Evolutionary conservation across 2,329 filamentous ascomycete species (phyloP).

Genomic region (Colletotrichum salicis): DNA sequence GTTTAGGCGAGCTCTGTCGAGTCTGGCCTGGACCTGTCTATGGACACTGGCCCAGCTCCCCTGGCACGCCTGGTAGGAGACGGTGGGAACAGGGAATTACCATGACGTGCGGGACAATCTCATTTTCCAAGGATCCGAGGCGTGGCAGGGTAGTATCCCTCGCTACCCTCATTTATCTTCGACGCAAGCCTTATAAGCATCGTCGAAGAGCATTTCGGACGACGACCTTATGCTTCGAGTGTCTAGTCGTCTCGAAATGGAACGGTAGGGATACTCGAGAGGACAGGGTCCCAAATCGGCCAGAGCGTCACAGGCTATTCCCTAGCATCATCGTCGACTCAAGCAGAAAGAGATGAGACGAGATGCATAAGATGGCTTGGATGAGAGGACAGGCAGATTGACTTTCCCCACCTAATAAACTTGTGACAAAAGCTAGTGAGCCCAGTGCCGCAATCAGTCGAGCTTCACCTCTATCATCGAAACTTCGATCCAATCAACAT

Average conservation of each 20-base stretch:
- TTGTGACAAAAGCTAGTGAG: constrained; percentile 30
- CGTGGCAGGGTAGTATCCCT: constrained; percentile 31
- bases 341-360: constrained; percentile 23
- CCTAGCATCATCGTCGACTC: constrained; percentile 5
- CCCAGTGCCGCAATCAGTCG: constrained; percentile 26
- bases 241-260: background rate
- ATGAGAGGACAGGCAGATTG: constrained; percentile 8
- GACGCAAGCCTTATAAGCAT: constrained; percentile 20
- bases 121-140: constrained; percentile 24
- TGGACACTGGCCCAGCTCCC: constrained; percentile 1
- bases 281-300: background rate
- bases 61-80: background rate
- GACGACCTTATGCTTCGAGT: background rate
- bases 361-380: constrained; percentile 1
- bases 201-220: background rate
- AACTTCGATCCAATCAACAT: constrained; percentile 20
- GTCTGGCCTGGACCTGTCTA: constrained; percentile 26
- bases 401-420: constrained; percentile 36
- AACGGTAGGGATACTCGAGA: background rate
- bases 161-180: constrained; percentile 23
- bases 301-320: constrained; percentile 2
- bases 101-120: constrained; percentile 23
- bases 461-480: constrained; percentile 12
- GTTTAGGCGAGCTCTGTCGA: constrained; percentile 8
- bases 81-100: constrained; percentile 4